Base-by-base conservation (phyloP, 176 grass and related monocot genomes). In the Cenchrus americanus region DNA sequence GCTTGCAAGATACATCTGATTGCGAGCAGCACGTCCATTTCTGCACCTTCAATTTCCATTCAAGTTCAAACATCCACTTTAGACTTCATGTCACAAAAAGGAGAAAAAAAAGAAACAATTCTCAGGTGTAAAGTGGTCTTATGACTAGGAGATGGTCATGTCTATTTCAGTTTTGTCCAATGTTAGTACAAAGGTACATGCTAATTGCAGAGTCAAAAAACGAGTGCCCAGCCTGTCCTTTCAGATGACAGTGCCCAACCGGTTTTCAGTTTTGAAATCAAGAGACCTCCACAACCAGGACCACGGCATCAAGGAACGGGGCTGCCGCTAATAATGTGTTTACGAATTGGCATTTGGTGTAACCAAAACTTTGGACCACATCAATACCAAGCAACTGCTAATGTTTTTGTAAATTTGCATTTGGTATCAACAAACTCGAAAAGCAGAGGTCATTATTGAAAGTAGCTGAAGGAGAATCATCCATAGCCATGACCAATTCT, bases 301-400 rank as follows among this genome's bases (percentile, higher is more conserved):
- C 68, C 46, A 74, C 68, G 30, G 14, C 70, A 55, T 43, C 24
- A 42, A 63, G 34, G 44, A 44, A 73, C 65, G 32, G 22, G 61
- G 55, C 58, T 57, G 17, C 77, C 65, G 30, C 17, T 65, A 7
- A 74, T 47, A 1, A 75, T 66, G 47, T 73, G 50, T 68, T 44
- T 55, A 58, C 81, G 13, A 66, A 86, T 66, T 81, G 59, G 27
- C 55, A 65, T 72, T 11, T 66, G 84, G 77, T 86, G 30, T 72
- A 74, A 86, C 59, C 68, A 17, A 66, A 32, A 48, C 70, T 49
- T 14, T 57, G 68, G 48, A 65, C 77, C 76, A 64, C 84, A 34
- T 73, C 48, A 63, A 73, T 58, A 46, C 53, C 47, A 53, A 79
- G 55, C 14, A 73, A n/a, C 60, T 73, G 27, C 32, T 32, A 13